Evolutionary conservation across 2,329 filamentous ascomycete genomes (phyloP), one percentile per base, ranked within the genome.

Genomic region (Aspergillus sp.): DNA sequence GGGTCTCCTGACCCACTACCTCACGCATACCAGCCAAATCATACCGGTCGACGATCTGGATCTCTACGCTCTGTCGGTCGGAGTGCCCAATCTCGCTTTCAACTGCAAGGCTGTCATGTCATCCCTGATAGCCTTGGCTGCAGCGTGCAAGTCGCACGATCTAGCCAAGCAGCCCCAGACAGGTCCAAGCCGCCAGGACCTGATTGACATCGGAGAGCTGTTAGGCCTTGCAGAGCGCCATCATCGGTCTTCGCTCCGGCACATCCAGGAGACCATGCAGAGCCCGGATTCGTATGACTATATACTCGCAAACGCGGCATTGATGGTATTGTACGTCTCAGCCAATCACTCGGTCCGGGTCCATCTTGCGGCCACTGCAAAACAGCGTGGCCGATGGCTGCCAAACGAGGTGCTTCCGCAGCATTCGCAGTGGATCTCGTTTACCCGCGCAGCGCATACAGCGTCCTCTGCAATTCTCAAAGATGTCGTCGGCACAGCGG

Each of bases 321-420:
- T 77, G 9, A 76, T 77, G 74, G 72, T 72, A 3, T 62, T 76
- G 20, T 76, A 75, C 16, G 71, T 65, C 0, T 72, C 68, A 0
- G 71, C 67, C 0, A 75, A 65, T 35, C 73, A 76, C 35, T 63
- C 58, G 11, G 58, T 71, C 8, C 67, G 73, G 1, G 69, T 76
- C 2, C 63, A 63, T 17, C 55, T 76, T 3, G 59, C 65, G 0
- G 59, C 61, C 16, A 56, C 55, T 4, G 62, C 65, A 13, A 57
- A 56, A 13, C 36, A 43, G 1, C 41, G 16, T 48, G 58, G 58
- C 6, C 52, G 45, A 6, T 44, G 42, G 14, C 50, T 66, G 13
- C 57, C 54, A 16, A 50, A 38, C n/a, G 61, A 68, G n/a, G 38
- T 71, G 13, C 52, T 67, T 30, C 70, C 71, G 4, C 64, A 62